Conservation (phyloP, 75 land plant species). For the Azolla pinnata region DNA sequence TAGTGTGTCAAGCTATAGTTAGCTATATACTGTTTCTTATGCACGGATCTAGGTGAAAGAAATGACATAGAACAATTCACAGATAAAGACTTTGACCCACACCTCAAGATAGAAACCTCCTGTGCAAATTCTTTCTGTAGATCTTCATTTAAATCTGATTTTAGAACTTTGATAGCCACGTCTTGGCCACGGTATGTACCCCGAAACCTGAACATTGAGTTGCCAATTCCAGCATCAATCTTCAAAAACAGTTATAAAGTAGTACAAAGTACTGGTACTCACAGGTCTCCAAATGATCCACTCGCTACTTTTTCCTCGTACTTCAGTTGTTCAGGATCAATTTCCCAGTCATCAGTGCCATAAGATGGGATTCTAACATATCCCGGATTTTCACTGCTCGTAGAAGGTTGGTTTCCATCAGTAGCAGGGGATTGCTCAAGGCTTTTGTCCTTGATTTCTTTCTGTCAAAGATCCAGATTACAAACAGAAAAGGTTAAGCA, state of each 20-base stretch:
- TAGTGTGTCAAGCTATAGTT: too few relatives aligned
- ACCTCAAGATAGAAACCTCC: conserved; percentile 33
- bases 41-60: too few relatives aligned
- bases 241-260: too few relatives aligned
- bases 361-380: conserved; percentile 56
- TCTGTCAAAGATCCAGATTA: too few relatives aligned
- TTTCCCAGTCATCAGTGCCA: conserved; percentile 91
- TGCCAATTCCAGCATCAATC: neutral
- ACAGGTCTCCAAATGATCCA: conserved; percentile 93
- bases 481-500: too few relatives aligned
- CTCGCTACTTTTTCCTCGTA: conserved; percentile 69
- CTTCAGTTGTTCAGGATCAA: conserved; percentile 57
- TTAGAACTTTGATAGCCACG: conserved; percentile 28
- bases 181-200: conserved; percentile 37
- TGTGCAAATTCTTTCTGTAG: conserved; percentile 26
- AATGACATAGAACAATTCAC: too few relatives aligned
- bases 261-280: too few relatives aligned
- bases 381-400: too few relatives aligned
- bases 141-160: conserved; percentile 29
- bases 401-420: too few relatives aligned
- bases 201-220: conserved; percentile 15
- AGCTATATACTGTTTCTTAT: too few relatives aligned
- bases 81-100: neutral
- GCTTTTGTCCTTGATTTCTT: too few relatives aligned
- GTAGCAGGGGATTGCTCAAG: too few relatives aligned